Percentiles rank a stretch among this genome's conserved stretches.
Evolutionary conservation across 257 asterid species (phyloP).

Genomic region (Gentiana dahurica): DNA sequence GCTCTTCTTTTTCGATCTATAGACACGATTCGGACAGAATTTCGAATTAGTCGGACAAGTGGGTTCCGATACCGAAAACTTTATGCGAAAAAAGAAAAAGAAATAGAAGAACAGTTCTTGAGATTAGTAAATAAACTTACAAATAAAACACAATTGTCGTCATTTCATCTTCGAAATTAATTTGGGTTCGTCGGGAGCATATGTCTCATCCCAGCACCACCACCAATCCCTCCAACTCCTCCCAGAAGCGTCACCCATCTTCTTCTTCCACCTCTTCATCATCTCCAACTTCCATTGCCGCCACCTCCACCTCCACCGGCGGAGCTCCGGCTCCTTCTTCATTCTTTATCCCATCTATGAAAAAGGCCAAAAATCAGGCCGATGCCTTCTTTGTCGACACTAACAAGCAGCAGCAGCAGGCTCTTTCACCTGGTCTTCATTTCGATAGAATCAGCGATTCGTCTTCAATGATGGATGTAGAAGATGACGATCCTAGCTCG

Average conservation of each 20-base stretch:
- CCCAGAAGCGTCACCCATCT: constrained; percentile 30
- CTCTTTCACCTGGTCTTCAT: constrained; percentile 34
- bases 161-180: too few relatives aligned
- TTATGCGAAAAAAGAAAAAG: too few relatives aligned
- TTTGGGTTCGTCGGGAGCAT: constrained; percentile 10
- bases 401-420: constrained; percentile 15
- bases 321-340: constrained; percentile 19
- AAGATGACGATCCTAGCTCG: constrained; percentile 34
- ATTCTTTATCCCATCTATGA: constrained; percentile 42
- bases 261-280: constrained; percentile 21
- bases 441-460: constrained; percentile 17
- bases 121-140: too few relatives aligned
- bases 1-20: too few relatives aligned
- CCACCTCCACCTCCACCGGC: constrained; percentile 16
- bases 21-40: too few relatives aligned
- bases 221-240: constrained; percentile 22
- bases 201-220: constrained; percentile 49
- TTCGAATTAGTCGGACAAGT: too few relatives aligned
- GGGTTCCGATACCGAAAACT: too few relatives aligned
- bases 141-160: too few relatives aligned
- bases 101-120: too few relatives aligned
- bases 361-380: constrained; percentile 67
- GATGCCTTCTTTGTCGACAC: constrained; percentile 39
- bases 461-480: constrained; percentile 55
- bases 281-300: background rate